A percentile compares a stretch with the other conserved stretches of the same genome.
Conservation (phyloP, 129 eudicot species). For the Flaveria ramosissima region DNA sequence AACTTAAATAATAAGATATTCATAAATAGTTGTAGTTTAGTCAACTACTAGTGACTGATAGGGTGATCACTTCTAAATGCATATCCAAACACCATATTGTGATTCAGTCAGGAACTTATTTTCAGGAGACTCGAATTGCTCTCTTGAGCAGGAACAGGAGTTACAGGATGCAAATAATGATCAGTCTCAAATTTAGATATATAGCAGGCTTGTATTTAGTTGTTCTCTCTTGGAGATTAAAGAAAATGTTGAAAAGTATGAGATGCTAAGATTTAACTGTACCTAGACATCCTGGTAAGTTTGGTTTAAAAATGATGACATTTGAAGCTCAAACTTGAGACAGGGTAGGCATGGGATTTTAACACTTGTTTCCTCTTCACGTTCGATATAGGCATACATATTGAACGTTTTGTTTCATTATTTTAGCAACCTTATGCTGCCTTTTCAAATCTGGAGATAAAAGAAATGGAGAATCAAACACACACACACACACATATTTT, state of each 20-base stretch:
- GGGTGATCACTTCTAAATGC: background rate
- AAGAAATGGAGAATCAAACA: background rate
- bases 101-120: background rate
- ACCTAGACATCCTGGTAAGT: background rate
- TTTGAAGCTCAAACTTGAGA: slow-evolving; percentile 11
- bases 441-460: background rate
- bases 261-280: background rate
- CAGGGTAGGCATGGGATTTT: slow-evolving; percentile 1
- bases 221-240: background rate
- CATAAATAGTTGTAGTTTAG: background rate
- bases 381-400: background rate
- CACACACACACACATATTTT: background rate
- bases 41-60: background rate
- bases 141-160: background rate
- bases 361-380: background rate
- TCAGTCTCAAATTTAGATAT: background rate
- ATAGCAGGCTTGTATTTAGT: background rate
- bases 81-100: slow-evolving; percentile 7
- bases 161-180: background rate
- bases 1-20: background rate
- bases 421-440: slow-evolving; percentile 2
- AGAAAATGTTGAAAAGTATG: background rate
- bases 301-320: background rate
- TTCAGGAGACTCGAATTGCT: background rate
- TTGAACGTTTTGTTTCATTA: background rate